Conservation (phyloP, 2,329 filamentous ascomycete genomes). For the Bipolaris sorokiniana region DNA sequence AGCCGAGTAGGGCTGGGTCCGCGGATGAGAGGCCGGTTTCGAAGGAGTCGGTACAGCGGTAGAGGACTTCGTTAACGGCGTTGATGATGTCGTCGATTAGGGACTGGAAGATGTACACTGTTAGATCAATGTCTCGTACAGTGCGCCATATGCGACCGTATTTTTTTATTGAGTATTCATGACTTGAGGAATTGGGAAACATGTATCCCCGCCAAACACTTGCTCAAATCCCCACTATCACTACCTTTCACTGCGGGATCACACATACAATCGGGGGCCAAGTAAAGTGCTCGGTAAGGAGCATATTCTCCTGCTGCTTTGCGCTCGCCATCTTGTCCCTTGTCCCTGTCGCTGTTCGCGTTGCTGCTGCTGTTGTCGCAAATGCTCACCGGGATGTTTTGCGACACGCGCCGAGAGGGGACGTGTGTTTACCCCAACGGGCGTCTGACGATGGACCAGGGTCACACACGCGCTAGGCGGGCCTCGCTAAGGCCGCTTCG, state of each 20-base stretch:
- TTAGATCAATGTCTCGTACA: too few species aligned
- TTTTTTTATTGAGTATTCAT: too few species aligned
- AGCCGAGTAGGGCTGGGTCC: conserved; percentile 80
- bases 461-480: conserved; percentile 13
- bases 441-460: conserved; percentile 15
- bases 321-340: conserved; percentile 49
- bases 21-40: conserved; percentile 80
- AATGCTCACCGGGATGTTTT: conserved; percentile 22
- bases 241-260: neutral
- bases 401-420: conserved; percentile 22
- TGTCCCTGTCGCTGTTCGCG: neutral
- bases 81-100: conserved; percentile 99
- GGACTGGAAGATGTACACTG: conserved; percentile 60
- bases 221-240: neutral
- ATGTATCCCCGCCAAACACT: too few species aligned
- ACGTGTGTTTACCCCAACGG: conserved; percentile 29
- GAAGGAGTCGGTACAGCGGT: conserved; percentile 85
- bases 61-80: conserved; percentile 90
- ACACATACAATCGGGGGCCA: conserved; percentile 84
- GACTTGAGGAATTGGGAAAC: neutral
- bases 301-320: conserved; percentile 59
- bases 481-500: conserved; percentile 6
- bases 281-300: conserved; percentile 94
- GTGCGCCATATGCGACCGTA: neutral
- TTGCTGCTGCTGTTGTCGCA: conserved; percentile 15